Evolutionary conservation across 176 grass and related monocot species (phyloP), one percentile per base, ranked within the genome.

Genomic region (Aegilops bicornis): DNA sequence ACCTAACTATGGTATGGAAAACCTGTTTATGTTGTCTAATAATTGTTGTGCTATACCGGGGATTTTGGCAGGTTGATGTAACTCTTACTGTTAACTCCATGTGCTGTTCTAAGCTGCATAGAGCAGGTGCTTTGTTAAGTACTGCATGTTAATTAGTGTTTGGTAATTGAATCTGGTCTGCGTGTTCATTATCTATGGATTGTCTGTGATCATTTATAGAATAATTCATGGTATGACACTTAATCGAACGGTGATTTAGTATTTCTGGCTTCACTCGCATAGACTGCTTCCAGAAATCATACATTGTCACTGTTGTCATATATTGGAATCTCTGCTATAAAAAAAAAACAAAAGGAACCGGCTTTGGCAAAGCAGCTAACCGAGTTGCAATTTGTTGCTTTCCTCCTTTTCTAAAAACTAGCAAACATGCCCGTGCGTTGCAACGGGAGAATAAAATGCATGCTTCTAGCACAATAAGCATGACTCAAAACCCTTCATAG

Each of bases 251-350:
- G 19, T 71, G 68, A 36, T 71, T n/a, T 71, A 48, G 45, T 48
- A 48, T 48, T 48, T 48, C 12, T 27, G 27, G 45, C 45, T 48
- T 48, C 45, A 48, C 45, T 48, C 45, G 45, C 45, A 48, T 48
- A 15, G 13, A 48, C 45, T 48, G 45, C 45, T 48, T 48, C 13
- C 13, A 48, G 45, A 48, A 48, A 48, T 48, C 45, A 14, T 61
- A 4, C 5, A 83, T 83, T 72, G n/a, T 60, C 31, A 72, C 2
- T 71, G 30, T 60, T 77, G 27, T 77, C 74, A 56, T 82, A 64
- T 47, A 48, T 48, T 15, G 45, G 13, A 48, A 48, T 48, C 45
- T 48, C 13, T 3, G 13, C 11, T 48, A 3, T 48, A 1, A 48
- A 48, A 48, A 48, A 48, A 13, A 14, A 43, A 2, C 27, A 3